Conservation (phyloP, 345 rosid genomes). For the Hypericum perforatum region DNA sequence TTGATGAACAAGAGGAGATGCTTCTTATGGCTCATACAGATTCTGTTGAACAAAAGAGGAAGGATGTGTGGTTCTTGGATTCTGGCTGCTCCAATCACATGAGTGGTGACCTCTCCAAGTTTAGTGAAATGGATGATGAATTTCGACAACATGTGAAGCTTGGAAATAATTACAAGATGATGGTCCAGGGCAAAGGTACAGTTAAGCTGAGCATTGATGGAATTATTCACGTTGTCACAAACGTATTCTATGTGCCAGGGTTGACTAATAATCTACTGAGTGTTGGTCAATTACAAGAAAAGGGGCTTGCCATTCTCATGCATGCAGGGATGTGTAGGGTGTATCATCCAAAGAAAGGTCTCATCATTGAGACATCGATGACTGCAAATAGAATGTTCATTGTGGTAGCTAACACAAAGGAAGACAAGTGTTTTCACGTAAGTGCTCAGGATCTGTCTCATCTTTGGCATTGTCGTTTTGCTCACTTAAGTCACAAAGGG, state of each 20-base stretch:
- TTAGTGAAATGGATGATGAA: neutral
- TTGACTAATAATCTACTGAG: conserved; percentile 5
- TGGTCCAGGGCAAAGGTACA: neutral
- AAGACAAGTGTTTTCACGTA: too few species aligned
- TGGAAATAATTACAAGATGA: neutral
- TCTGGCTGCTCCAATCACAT: conserved; percentile 5
- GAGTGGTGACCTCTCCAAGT: neutral
- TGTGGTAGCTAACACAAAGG: neutral
- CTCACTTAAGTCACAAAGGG: neutral
- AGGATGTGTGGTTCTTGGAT: neutral
- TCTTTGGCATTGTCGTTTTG: neutral
- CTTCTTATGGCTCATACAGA: too few species aligned
- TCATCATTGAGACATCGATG: neutral
- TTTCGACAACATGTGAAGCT: neutral
- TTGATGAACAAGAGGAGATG: neutral
- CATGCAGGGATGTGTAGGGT: neutral
- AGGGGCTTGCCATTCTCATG: neutral
- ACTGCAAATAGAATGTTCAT: neutral
- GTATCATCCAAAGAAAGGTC: neutral
- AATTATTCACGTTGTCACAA: neutral
- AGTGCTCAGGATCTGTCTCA: neutral
- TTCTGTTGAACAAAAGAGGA: too few species aligned
- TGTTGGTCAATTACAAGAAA: conserved; percentile 1
- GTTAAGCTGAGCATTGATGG: neutral
- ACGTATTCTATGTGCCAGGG: neutral